Percentiles rank a stretch among this genome's conserved stretches.
Evolutionary conservation across 2,329 filamentous ascomycete species (phyloP).

Genomic region (Sporothrix protearum): DNA sequence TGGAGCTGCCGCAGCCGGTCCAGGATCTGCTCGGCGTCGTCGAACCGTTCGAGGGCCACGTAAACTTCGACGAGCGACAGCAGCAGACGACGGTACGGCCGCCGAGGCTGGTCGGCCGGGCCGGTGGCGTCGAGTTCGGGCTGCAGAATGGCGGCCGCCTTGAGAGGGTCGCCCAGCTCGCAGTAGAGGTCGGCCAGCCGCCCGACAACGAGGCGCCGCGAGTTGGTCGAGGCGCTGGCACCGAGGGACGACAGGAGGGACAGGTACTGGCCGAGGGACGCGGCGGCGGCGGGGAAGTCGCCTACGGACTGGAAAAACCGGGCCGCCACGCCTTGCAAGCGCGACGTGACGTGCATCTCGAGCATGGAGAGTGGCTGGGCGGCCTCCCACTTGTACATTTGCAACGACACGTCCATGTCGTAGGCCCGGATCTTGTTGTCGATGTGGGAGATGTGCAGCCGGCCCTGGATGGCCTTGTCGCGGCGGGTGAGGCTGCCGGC

Average conservation of each 20-base stretch:
- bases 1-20: constrained; percentile 19
- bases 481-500: constrained; percentile 16
- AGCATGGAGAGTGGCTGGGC: constrained; percentile 34
- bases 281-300: constrained; percentile 33
- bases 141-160: constrained; percentile 30
- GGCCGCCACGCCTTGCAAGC: constrained; percentile 36
- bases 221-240: constrained; percentile 32
- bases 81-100: constrained; percentile 31
- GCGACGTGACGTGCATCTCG: constrained; percentile 36
- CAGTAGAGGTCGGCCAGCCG: constrained; percentile 34
- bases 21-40: constrained; percentile 25
- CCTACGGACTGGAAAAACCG: constrained; percentile 37
- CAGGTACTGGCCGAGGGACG: constrained; percentile 35
- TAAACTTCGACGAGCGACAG: constrained; percentile 32
- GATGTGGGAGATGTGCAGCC: constrained; percentile 37
- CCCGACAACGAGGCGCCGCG: constrained; percentile 31
- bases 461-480: constrained; percentile 31
- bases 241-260: constrained; percentile 27
- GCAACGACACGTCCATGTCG: constrained; percentile 33
- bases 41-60: constrained; percentile 29
- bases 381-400: constrained; percentile 36
- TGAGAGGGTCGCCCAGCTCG: constrained; percentile 32
- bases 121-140: constrained; percentile 28
- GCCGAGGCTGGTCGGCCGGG: constrained; percentile 27
- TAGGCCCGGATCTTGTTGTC: constrained; percentile 38